A percentile compares a stretch with the other conserved stretches of the same genome.
Evolutionary conservation across 2,329 filamentous ascomycete genomes (phyloP).

Genomic region (Emergomyces africanus): DNA sequence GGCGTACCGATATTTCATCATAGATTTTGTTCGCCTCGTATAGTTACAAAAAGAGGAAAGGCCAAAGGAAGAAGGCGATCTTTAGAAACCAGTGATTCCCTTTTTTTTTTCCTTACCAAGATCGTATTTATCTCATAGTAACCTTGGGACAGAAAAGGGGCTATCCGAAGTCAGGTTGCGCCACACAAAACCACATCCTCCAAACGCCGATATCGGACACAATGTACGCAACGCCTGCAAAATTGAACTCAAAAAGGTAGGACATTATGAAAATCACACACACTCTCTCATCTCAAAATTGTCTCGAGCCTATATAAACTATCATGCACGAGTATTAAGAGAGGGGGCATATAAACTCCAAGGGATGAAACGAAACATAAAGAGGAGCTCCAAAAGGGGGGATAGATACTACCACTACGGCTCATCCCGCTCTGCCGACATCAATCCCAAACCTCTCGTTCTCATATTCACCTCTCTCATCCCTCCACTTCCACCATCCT

Average conservation of each 20-base stretch:
- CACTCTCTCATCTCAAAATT: background rate
- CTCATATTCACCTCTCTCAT: background rate
- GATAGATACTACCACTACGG: too few relatives aligned
- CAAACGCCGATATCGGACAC: too few relatives aligned
- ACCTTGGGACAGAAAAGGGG: too few relatives aligned
- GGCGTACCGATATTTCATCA: background rate
- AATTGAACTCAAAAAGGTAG: too few relatives aligned
- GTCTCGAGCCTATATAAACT: background rate
- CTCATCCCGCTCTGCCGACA: background rate
- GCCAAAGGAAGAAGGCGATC: background rate
- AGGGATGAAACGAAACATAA: too few relatives aligned
- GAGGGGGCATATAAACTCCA: background rate
- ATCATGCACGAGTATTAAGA: background rate
- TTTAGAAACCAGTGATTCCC: background rate
- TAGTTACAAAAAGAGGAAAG: background rate
- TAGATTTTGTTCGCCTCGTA: too few relatives aligned
- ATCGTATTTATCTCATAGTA: background rate
- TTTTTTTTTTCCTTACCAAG: background rate
- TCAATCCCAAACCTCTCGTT: background rate
- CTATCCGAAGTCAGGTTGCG: too few relatives aligned
- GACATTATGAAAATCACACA: too few relatives aligned
- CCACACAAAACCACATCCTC: too few relatives aligned
- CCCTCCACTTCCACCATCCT: background rate
- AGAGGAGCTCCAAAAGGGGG: too few relatives aligned
- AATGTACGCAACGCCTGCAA: too few relatives aligned